Evolutionary conservation across 371 early-diverging fungal genomes (phyloP).

Genomic region (Mucor ambiguus): DNA sequence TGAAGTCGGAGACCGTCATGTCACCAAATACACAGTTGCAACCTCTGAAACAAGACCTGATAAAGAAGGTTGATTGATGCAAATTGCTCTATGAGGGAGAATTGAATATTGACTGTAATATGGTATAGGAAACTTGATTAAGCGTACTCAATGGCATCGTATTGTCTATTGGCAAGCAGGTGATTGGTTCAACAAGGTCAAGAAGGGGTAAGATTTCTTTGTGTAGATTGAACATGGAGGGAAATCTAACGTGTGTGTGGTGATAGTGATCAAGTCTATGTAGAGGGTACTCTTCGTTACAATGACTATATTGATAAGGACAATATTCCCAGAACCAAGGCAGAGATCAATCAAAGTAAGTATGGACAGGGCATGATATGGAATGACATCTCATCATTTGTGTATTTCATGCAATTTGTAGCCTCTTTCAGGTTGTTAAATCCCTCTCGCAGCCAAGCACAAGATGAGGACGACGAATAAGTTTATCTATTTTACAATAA

Average conservation of each 20-base stretch:
- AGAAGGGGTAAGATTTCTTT: constrained; percentile 48
- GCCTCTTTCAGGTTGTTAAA: constrained; percentile 20
- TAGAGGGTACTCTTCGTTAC: constrained; percentile 65
- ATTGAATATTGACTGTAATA: not conserved
- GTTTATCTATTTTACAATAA: not conserved
- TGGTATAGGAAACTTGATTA: constrained; percentile 52
- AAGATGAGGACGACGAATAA: constrained; percentile 19
- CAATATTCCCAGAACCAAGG: constrained; percentile 54
- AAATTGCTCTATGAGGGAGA: not conserved
- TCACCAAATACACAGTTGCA: constrained; percentile 60
- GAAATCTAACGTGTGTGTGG: not conserved
- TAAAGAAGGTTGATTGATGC: constrained; percentile 44
- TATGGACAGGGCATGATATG: not conserved
- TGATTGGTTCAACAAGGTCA: constrained; percentile 50
- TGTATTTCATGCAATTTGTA: not conserved
- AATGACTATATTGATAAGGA: constrained; percentile 64
- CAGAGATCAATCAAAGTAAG: constrained; percentile 61
- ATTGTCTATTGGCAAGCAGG: constrained; percentile 52
- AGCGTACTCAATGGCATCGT: constrained; percentile 67
- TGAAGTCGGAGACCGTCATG: constrained; percentile 42
- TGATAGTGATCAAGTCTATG: constrained; percentile 59
- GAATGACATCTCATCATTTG: not conserved
- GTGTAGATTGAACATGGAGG: not conserved
- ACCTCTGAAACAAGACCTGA: constrained; percentile 60
- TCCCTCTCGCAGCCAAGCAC: constrained; percentile 10